Evolutionary conservation across 495 filamentous ascomycete species (phyloP).

Genomic region (Podospora sp.): DNA sequence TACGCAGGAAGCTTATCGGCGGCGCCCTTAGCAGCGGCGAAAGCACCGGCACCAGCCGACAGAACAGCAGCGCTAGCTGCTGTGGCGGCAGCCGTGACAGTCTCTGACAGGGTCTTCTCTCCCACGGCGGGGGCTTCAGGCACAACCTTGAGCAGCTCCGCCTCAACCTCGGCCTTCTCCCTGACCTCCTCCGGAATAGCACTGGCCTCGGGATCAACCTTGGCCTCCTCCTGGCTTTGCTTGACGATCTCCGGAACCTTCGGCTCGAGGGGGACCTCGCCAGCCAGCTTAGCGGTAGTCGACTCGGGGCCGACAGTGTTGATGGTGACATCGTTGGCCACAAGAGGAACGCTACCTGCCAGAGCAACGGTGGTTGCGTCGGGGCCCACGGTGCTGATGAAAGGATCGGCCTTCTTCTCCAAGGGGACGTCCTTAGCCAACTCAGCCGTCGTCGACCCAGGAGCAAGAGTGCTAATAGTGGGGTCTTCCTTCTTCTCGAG

Average conservation of each 20-base stretch:
- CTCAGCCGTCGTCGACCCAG: conserved; percentile 67
- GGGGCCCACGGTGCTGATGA: not conserved
- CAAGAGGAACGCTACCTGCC: conserved; percentile 61
- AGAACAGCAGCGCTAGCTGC: conserved; percentile 17
- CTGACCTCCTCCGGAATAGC: conserved; percentile 56
- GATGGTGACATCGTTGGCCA: conserved; percentile 56
- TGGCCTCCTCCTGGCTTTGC: conserved; percentile 65
- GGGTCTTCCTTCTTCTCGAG: conserved; percentile 32
- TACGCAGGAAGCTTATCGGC: conserved; percentile 38
- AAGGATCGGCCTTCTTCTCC: not conserved
- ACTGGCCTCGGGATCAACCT: conserved; percentile 62
- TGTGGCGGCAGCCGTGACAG: conserved; percentile 34
- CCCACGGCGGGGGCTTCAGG: conserved; percentile 54
- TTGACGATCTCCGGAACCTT: conserved; percentile 68
- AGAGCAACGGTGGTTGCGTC: conserved; percentile 5
- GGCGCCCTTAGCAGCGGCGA: conserved; percentile 26
- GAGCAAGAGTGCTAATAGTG: conserved; percentile 64
- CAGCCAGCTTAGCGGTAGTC: conserved; percentile 76
- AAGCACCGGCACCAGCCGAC: not conserved
- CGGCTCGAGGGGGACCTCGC: conserved; percentile 65
- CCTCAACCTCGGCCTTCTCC: conserved; percentile 64
- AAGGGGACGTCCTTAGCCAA: conserved; percentile 54
- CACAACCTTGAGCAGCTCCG: conserved; percentile 62
- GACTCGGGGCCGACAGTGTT: conserved; percentile 69
- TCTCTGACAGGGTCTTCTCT: conserved; percentile 44